Evolutionary conservation across 208 protist species (phyloP).

Genomic region (Acanthamoeba lenticulata): DNA sequence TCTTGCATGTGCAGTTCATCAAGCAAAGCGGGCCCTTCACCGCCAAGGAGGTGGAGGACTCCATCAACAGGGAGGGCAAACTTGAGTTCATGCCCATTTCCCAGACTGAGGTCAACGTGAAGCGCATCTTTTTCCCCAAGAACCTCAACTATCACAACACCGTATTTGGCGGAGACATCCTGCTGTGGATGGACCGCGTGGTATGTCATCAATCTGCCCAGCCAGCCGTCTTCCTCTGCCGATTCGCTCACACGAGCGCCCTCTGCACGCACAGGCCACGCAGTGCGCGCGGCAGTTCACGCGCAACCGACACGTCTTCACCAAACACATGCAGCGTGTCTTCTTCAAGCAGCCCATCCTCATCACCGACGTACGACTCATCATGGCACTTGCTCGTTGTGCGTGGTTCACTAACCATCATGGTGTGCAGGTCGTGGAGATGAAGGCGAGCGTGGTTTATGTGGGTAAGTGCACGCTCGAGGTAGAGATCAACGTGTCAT

Average conservation of each 20-base stretch:
- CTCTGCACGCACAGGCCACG: not conserved
- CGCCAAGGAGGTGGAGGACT: constrained; percentile 14
- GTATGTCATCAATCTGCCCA: too few species aligned
- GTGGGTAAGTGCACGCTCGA: constrained; percentile 52
- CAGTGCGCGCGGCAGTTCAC: constrained; percentile 49
- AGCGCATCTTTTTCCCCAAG: constrained; percentile 56
- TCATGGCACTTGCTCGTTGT: not conserved
- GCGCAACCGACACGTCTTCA: constrained; percentile 37
- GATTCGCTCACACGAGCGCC: too few species aligned
- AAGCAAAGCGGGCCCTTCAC: not conserved
- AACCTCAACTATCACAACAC: constrained; percentile 52
- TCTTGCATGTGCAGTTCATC: not conserved
- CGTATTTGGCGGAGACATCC: constrained; percentile 50
- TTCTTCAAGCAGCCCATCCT: constrained; percentile 56
- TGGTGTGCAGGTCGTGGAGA: constrained; percentile 26
- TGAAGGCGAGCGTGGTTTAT: not conserved
- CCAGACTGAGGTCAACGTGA: constrained; percentile 24
- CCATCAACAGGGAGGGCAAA: constrained; percentile 17
- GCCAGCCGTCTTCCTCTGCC: too few species aligned
- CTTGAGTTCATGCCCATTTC: constrained; percentile 50
- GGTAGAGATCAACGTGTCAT: constrained; percentile 48
- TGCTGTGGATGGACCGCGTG: constrained; percentile 38
- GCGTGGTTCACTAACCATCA: too few species aligned
- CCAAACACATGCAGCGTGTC: constrained; percentile 49
- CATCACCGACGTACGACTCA: constrained; percentile 27